Percentiles rank a stretch among this genome's conserved stretches.
These are phyloP conservation scores for Annulohypoxylon maeteangense DNA, from an alignment of 495 filamentous ascomycete genomes.

Conservation along the genomic window DNA sequence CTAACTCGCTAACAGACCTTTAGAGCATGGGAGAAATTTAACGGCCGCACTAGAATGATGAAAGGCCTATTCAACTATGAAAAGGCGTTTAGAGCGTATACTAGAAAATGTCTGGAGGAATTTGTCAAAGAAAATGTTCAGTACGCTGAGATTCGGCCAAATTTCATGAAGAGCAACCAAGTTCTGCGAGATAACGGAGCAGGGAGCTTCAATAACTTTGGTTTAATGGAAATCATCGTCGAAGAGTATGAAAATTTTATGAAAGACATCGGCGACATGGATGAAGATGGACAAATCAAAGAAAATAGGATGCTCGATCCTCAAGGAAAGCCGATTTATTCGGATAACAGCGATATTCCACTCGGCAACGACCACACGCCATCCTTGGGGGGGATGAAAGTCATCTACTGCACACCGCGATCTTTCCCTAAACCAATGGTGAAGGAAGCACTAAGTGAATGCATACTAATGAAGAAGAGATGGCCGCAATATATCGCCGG, in stretches of 20 bases:
- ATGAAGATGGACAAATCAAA: slow-evolving; percentile 35
- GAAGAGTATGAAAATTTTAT: slow-evolving; percentile 59
- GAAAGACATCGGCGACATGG: slow-evolving; percentile 46
- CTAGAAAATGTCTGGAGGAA: slow-evolving; percentile 56
- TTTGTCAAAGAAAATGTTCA: slow-evolving; percentile 66
- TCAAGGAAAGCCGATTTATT: slow-evolving; percentile 24
- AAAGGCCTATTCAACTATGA: slow-evolving; percentile 69
- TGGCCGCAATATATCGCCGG: slow-evolving; percentile 79
- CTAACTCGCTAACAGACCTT: slow-evolving; percentile 17
- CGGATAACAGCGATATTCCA: slow-evolving; percentile 5
- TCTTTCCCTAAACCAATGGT: slow-evolving; percentile 69
- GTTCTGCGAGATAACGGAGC: slow-evolving; percentile 59
- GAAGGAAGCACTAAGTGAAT: slow-evolving; percentile 75
- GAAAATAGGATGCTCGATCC: slow-evolving; percentile 28
- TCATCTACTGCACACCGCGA: slow-evolving; percentile 64
- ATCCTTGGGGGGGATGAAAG: slow-evolving; percentile 58
- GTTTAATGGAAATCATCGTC: slow-evolving; percentile 63
- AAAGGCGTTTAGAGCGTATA: slow-evolving; percentile 62
- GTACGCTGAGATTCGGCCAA: slow-evolving; percentile 67
- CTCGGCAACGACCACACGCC: slow-evolving; percentile 30
- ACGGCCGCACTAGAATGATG: slow-evolving; percentile 67
- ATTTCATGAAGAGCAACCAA: slow-evolving; percentile 66
- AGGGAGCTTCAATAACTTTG: slow-evolving; percentile 55
- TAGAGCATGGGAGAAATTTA: slow-evolving; percentile 66
- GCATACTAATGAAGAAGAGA: slow-evolving; percentile 75